Base-by-base conservation (phyloP, 306 rosid species). In the Citrullus amarus region DNA sequence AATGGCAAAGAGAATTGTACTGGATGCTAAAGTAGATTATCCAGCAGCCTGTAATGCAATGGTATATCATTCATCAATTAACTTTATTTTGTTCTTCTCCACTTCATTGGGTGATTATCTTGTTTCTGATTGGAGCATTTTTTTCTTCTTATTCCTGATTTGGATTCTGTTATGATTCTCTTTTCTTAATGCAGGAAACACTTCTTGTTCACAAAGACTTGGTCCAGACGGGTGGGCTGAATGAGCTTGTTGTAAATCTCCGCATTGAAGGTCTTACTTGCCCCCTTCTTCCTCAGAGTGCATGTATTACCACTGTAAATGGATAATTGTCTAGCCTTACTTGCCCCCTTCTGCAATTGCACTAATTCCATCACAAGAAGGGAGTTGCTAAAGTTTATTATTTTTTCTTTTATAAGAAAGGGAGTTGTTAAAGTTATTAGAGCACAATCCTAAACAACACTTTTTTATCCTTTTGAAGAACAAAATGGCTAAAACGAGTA, bases 1-100 rank as follows among this genome's bases (percentile, higher is more conserved):
- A 79, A 87, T 91, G 92, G 96, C 97, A 57, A 86, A 82, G 86
- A 85, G 48, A 83, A 91, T 96, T 81, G 93, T 89, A 68, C 74
- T 90, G 75, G 99, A 96, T 88, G 98, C 97, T 65, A 96, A 96
- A 88, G 5, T 88, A 78, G 99, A 96, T 87, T 96, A 96, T 85
- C 99, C 99, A 78, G 91, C 99, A 77, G 96, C 93, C 79, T 96
- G 99, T 81, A 96, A 96, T 88, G 99, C 99, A 77, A 90, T 96
- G 99, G 99, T 96, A 96, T 84, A 72, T 65, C 67, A 53, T 56
- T 25, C 53, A 50, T 61, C 22, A 41, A 53, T 62, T 68, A 58
- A 22, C n/a, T 63, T 56, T 62, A 14, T 11, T 75, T 58, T 30
- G 38, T 54, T 51, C 56, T 59, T 72, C 55, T 48, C 3, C 75